These are phyloP conservation scores for Lasiodiplodia gonubiensis DNA, from an alignment of 2,329 filamentous ascomycete genomes.

Conservation along the genomic window DNA sequence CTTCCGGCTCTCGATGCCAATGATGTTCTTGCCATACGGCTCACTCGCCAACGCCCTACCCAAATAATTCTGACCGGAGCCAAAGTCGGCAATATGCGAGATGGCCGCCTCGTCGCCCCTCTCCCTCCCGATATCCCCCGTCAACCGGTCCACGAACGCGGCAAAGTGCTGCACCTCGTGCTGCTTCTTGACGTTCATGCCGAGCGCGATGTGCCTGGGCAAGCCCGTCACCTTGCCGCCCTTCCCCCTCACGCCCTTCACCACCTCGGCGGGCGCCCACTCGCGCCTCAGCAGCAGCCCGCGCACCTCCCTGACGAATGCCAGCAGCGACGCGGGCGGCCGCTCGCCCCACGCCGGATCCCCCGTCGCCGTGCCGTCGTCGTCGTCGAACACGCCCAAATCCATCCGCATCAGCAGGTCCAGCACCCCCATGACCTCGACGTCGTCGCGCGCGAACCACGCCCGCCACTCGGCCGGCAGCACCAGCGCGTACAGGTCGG, in stretches of 20 bases:
- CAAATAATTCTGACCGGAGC: slow-evolving; percentile 95
- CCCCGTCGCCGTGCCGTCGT: slow-evolving; percentile 16
- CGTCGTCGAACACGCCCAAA: slow-evolving; percentile 53
- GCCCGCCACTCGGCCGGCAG: slow-evolving; percentile 80
- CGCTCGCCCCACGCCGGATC: neutral
- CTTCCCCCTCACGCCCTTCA: neutral
- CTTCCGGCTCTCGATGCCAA: slow-evolving; percentile 87
- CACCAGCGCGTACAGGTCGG: slow-evolving; percentile 78
- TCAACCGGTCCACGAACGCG: slow-evolving; percentile 76
- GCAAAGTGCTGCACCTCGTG: slow-evolving; percentile 94
- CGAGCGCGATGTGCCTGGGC: slow-evolving; percentile 75
- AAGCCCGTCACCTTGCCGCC: neutral
- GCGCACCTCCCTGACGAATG: slow-evolving; percentile 75
- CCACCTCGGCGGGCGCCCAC: slow-evolving; percentile 49
- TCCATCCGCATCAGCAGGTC: slow-evolving; percentile 83
- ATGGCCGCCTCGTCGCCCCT: slow-evolving; percentile 53
- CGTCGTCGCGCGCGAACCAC: slow-evolving; percentile 68
- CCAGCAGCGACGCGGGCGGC: slow-evolving; percentile 64
- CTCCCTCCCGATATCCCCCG: slow-evolving; percentile 53
- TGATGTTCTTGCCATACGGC: slow-evolving; percentile 84
- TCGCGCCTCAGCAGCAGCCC: slow-evolving; percentile 70
- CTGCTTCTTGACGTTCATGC: slow-evolving; percentile 95
- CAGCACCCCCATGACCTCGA: slow-evolving; percentile 76
- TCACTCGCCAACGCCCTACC: slow-evolving; percentile 83
- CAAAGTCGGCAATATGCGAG: slow-evolving; percentile 92